phyloP scores from a whole-genome alignment of 164 flowering plant genomes.

The Magnolia sinica region DNA sequence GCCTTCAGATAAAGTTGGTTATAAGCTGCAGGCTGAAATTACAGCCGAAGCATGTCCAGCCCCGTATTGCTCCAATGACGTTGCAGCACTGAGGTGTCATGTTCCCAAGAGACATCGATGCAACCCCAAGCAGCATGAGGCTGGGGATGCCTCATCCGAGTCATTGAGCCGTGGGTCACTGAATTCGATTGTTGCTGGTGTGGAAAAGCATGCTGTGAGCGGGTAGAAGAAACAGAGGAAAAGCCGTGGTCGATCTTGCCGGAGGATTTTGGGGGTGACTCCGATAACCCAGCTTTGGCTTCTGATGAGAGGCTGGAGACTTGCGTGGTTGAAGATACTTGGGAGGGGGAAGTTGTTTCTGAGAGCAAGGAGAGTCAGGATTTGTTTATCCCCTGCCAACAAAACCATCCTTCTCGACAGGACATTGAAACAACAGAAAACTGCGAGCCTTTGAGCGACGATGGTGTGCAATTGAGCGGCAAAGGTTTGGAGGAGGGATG shows the following conservation, averaged over 20 bases:
- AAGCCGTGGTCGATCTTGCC: constrained; percentile 3
- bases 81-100: constrained; percentile 12
- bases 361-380: constrained; percentile 10
- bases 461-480: constrained; percentile 13
- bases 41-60: constrained; percentile 15
- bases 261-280: constrained; percentile 14
- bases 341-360: constrained; percentile 3
- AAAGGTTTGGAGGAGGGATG: constrained; percentile 13
- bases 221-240: constrained; percentile 8
- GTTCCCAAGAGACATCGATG: constrained; percentile 18
- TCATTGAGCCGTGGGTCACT: constrained; percentile 20
- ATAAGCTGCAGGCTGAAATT: constrained; percentile 16
- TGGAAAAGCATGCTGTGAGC: background rate
- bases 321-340: background rate
- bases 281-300: constrained; percentile 16
- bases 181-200: constrained; percentile 29
- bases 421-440: constrained; percentile 1
- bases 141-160: constrained; percentile 18
- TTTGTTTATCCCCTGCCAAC: constrained; percentile 6
- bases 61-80: constrained; percentile 18
- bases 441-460: background rate
- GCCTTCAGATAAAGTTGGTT: constrained; percentile 24
- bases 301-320: constrained; percentile 17
- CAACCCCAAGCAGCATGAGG: constrained; percentile 17
- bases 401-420: constrained; percentile 10